Evolutionary conservation across 78 protist species (phyloP), one percentile per base, ranked within the genome.

Genomic region (Goniomonas avonlea): DNA sequence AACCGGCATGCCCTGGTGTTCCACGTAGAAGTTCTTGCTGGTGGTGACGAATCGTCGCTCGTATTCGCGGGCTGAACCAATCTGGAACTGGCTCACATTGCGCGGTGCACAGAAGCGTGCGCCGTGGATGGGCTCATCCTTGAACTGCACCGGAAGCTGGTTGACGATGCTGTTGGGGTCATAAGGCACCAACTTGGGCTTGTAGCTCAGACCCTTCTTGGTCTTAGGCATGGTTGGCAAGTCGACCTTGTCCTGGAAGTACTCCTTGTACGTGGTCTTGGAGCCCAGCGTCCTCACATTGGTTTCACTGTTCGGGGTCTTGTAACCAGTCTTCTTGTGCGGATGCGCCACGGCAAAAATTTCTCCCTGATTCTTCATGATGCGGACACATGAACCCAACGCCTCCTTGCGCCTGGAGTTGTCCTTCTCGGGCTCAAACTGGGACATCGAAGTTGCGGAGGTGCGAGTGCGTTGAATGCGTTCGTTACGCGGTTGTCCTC

Each of bases 1-100:
- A n/a, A 68, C 75, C 0, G 75, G 75, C 53, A 68, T 15, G 17
- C 75, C 75, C 35, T 68, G 47, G 43, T 63, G 71, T 27, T 63
- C 47, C 20, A 63, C 71, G 37, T 38, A 63, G 31, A 18, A 63
- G 71, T 63, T 63, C 71, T 63, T 63, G 71, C 43, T 63, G 20
- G 71, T n/a, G 3, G 71, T 63, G 37, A 63, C 45, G n/a, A 37
- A 63, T 43, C 37, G 71, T 27, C 71, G 35, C 43, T 63, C 71
- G n/a, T 63, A 63, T 35, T 39, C 47, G 11, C 71, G 41, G 27
- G 17, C 71, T 17, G 65, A 56, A 17, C 65, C 65, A 29, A 56
- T 20, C 66, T 31, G 41, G 25, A 63, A 68, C 56, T 68, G 75
- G 20, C 53, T 39, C 15, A 68, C 56, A 56, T 68, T 68, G 17